Conservation (phyloP, 2,329 filamentous ascomycete genomes). For the Sporothrix pallida region DNA sequence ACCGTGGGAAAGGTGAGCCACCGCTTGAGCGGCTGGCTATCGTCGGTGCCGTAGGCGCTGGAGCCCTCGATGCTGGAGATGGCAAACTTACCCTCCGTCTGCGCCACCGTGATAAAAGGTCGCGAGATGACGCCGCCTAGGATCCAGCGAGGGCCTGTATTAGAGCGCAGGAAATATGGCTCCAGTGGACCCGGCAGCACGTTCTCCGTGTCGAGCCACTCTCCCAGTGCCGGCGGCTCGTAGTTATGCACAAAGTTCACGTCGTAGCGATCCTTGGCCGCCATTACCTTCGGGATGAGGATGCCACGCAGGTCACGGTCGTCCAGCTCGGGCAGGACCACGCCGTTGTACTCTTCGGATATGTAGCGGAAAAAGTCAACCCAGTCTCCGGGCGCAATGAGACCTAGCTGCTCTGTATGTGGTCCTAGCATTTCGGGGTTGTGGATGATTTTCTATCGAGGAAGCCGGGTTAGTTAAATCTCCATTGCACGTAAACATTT, state of each 20-base stretch:
- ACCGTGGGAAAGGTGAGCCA: background rate
- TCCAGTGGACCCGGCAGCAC: background rate
- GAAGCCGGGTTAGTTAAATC: too few species aligned
- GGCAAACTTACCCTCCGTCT: constrained; percentile 15
- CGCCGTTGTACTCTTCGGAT: constrained; percentile 7
- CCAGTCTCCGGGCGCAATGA: constrained; percentile 23
- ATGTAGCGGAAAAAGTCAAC: constrained; percentile 26
- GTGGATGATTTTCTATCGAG: constrained; percentile 1
- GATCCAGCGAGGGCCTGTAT: constrained; percentile 23
- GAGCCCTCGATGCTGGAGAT: constrained; percentile 24
- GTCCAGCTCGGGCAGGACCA: constrained; percentile 13
- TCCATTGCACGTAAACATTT: too few species aligned
- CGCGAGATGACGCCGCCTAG: constrained; percentile 16
- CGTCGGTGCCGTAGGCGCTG: background rate
- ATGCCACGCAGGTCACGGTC: background rate
- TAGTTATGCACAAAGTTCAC: constrained; percentile 24
- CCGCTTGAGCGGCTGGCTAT: background rate
- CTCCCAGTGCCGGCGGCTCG: background rate
- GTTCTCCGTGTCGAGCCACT: constrained; percentile 20
- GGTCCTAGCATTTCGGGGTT: constrained; percentile 21
- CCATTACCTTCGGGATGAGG: constrained; percentile 27
- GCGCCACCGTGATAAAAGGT: constrained; percentile 8
- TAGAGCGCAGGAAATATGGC: background rate
- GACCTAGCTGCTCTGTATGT: constrained; percentile 16
- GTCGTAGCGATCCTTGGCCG: constrained; percentile 17